phyloP scores from a whole-genome alignment of 257 asterid species.

The Striga asiatica region DNA sequence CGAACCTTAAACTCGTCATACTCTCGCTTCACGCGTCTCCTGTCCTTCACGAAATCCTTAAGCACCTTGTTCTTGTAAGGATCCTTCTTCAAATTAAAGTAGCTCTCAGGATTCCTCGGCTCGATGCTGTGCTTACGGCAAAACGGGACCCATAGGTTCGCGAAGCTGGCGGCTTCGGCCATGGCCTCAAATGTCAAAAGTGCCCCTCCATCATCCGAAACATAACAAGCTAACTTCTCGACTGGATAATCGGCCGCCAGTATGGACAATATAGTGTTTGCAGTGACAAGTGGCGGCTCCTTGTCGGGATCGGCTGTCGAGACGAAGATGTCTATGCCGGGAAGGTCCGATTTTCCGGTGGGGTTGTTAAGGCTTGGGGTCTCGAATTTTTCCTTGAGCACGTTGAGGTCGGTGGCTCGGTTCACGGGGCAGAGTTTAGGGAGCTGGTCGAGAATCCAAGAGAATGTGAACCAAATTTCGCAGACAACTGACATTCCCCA shows the following conservation, averaged over 20 bases:
- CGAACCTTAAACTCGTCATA: slow-evolving; percentile 79
- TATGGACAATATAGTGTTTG: slow-evolving; percentile 62
- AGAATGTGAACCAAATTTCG: slow-evolving; percentile 67
- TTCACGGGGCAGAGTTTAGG: slow-evolving; percentile 64
- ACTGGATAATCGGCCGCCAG: slow-evolving; percentile 63
- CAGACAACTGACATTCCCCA: slow-evolving; percentile 78
- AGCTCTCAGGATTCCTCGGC: slow-evolving; percentile 60
- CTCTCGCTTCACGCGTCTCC: slow-evolving; percentile 65
- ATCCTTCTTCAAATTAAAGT: slow-evolving; percentile 56
- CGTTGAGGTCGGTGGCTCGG: slow-evolving; percentile 65
- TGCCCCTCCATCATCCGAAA: slow-evolving; percentile 77
- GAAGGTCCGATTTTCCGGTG: slow-evolving; percentile 62
- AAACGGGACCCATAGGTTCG: slow-evolving; percentile 66
- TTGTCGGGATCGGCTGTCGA: slow-evolving; percentile 78
- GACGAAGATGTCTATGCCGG: slow-evolving; percentile 56
- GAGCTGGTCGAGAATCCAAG: slow-evolving; percentile 70
- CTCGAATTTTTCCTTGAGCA: slow-evolving; percentile 58
- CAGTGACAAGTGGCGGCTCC: slow-evolving; percentile 77
- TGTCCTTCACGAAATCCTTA: slow-evolving; percentile 56
- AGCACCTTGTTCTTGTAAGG: slow-evolving; percentile 62
- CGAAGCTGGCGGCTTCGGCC: slow-evolving; percentile 76
- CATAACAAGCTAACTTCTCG: slow-evolving; percentile 64
- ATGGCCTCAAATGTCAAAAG: slow-evolving; percentile 70
- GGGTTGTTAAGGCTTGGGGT: slow-evolving; percentile 43
- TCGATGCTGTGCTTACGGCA: slow-evolving; percentile 65